Evolutionary conservation across 176 grass and related monocot species (phyloP), one percentile per base, ranked within the genome.

Genomic region (Neostapfia colusana): DNA sequence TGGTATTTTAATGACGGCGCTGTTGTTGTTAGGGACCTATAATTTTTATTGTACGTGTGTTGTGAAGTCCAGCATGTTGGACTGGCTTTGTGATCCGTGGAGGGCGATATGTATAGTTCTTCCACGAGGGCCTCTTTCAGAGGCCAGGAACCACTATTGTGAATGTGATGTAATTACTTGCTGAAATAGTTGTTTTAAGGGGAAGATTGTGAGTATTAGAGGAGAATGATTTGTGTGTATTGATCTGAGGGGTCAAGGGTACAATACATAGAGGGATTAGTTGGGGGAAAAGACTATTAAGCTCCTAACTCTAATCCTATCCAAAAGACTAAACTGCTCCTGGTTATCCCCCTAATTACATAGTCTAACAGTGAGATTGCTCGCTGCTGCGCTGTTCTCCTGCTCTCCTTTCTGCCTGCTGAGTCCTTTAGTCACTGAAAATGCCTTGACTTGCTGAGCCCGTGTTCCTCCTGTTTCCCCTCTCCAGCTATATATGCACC

Each of bases 161-260:
- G 77, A n/a, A 78, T 80, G 67, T 81, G 77, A 74, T 85, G 82
- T 89, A 89, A 82, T 89, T 89, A 89, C 78, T 81, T 89, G 78
- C 60, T 68, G 68, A 85, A 65, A 37, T 76, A 78, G 78, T 61
- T 28, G 23, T 58, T 51, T 36, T 28, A 62, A 78, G 26, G 24
- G 53, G 42, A 51, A 65, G 71, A 64, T 85, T 66, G 81, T 16
- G 87, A 48, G 80, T n/a, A n/a, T n/a, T n/a, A n/a, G n/a, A n/a
- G n/a, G n/a, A n/a, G n/a, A n/a, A n/a, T n/a, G n/a, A n/a, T n/a
- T n/a, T n/a, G n/a, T n/a, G n/a, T n/a, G n/a, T n/a, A n/a, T n/a
- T n/a, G n/a, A n/a, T n/a, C n/a, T n/a, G n/a, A n/a, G n/a, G n/a
- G n/a, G n/a, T n/a, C n/a, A n/a, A n/a, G n/a, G n/a, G n/a, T n/a